phyloP scores from a whole-genome alignment of 257 asterid genomes.

The Solanum piurae region DNA sequence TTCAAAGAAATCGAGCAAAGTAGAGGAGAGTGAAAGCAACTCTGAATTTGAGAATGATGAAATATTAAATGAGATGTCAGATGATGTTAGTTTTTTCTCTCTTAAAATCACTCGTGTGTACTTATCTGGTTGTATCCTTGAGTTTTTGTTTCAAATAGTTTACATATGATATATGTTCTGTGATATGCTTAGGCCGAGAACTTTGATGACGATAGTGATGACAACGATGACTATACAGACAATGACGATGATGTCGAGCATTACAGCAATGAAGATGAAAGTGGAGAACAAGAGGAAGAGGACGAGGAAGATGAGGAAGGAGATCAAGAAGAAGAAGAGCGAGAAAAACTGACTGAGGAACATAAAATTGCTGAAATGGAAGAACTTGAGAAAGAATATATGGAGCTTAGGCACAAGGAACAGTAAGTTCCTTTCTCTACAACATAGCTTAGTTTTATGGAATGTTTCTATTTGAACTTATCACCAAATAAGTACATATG shows the following conservation, averaged over 20 bases:
- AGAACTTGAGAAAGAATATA: constrained; percentile 63
- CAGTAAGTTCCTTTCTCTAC: constrained; percentile 33
- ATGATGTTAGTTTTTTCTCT: constrained; percentile 24
- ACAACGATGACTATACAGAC: background rate
- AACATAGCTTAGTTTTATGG: background rate
- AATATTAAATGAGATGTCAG: constrained; percentile 10
- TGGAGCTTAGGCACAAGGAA: constrained; percentile 52
- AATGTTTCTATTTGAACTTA: background rate
- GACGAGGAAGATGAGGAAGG: constrained; percentile 10
- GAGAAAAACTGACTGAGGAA: constrained; percentile 9
- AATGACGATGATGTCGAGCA: constrained; percentile 7
- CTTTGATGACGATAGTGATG: constrained; percentile 8
- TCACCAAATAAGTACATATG: background rate
- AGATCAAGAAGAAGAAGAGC: constrained; percentile 10
- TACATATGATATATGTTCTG: background rate
- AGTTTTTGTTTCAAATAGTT: background rate
- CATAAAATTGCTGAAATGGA: constrained; percentile 51
- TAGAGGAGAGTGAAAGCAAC: constrained; percentile 33
- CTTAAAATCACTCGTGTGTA: background rate
- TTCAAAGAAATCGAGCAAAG: constrained; percentile 15
- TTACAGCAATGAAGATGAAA: constrained; percentile 3
- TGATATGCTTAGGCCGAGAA: constrained; percentile 1
- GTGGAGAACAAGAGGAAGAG: constrained; percentile 22
- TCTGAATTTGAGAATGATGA: constrained; percentile 28
- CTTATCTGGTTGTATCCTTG: background rate